These are phyloP conservation scores for Nicotiana paniculata DNA, from an alignment of 257 asterid genomes.

Conservation along the genomic window DNA sequence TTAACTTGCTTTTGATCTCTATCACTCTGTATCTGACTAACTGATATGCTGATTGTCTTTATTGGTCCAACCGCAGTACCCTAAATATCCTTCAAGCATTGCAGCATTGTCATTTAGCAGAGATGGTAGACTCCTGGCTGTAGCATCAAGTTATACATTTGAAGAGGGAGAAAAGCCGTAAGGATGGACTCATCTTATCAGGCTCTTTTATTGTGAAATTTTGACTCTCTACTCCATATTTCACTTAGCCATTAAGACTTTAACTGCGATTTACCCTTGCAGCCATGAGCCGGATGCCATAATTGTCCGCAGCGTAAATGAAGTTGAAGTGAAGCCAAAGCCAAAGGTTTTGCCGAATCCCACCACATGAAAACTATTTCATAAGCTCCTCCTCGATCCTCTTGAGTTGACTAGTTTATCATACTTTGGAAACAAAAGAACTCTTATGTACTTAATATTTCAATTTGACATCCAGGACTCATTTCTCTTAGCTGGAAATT, in stretches of 20 bases:
- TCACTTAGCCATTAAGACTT: not conserved
- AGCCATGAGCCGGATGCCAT: slow-evolving; percentile 91
- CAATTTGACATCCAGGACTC: not conserved
- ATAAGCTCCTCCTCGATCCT: not conserved
- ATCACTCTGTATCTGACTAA: not conserved
- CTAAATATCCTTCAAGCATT: slow-evolving; percentile 78
- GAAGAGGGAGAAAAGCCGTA: slow-evolving; percentile 92
- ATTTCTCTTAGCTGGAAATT: not conserved
- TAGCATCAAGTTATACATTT: slow-evolving; percentile 88
- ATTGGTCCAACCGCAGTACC: slow-evolving; percentile 38
- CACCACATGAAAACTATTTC: slow-evolving; percentile 28
- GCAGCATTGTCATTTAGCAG: slow-evolving; percentile 88
- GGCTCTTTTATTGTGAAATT: not conserved
- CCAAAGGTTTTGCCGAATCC: slow-evolving; percentile 66
- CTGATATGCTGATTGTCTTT: slow-evolving; percentile 6
- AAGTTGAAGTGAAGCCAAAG: slow-evolving; percentile 94
- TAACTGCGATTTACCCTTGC: slow-evolving; percentile 18
- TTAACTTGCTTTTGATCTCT: not conserved
- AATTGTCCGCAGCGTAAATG: slow-evolving; percentile 74
- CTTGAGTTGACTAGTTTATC: not conserved
- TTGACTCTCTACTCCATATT: not conserved
- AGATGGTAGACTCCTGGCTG: slow-evolving; percentile 80
- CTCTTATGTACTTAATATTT: not conserved
- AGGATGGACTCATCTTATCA: slow-evolving; percentile 14
- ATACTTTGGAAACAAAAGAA: not conserved